A percentile compares a stretch with the other conserved stretches of the same genome.
phyloP scores from a whole-genome alignment of 768 basidiomycete species.

The Ramaria sp. region DNA sequence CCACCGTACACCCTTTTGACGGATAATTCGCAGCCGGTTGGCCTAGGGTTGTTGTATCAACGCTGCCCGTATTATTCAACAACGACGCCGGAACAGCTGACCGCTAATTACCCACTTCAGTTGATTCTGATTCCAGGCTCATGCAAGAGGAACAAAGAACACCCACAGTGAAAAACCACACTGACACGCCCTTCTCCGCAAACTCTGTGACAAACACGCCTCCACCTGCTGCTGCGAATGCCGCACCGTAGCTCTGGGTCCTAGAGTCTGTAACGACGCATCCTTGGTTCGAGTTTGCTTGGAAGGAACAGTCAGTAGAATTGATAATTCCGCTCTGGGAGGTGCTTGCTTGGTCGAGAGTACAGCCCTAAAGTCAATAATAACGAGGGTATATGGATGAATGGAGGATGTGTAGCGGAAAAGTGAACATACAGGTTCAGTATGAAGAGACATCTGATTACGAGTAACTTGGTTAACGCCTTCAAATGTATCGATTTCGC shows the following conservation, averaged over 20 bases:
- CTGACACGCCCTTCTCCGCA: slow-evolving; percentile 41
- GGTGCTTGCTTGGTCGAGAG: not conserved
- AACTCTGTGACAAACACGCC: slow-evolving; percentile 72
- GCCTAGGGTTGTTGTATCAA: slow-evolving; percentile 45
- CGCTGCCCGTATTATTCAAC: not conserved
- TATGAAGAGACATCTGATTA: slow-evolving; percentile 71
- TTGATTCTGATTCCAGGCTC: not conserved
- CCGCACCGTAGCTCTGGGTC: slow-evolving; percentile 48
- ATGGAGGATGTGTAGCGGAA: not conserved
- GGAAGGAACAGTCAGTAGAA: slow-evolving; percentile 49
- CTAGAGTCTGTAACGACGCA: slow-evolving; percentile 53
- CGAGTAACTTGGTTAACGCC: slow-evolving; percentile 56
- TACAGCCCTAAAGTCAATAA: not conserved
- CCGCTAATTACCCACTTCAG: slow-evolving; percentile 17
- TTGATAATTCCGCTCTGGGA: slow-evolving; percentile 24
- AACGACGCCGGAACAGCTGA: slow-evolving; percentile 30
- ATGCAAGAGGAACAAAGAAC: not conserved
- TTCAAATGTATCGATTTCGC: slow-evolving; percentile 73
- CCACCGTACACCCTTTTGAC: slow-evolving; percentile 39
- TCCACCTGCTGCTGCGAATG: slow-evolving; percentile 48
- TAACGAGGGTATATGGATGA: not conserved
- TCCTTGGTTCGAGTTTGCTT: slow-evolving; percentile 47
- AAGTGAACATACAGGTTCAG: slow-evolving; percentile 30
- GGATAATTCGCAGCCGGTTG: slow-evolving; percentile 64
- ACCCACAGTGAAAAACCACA: slow-evolving; percentile 51